Base-by-base conservation (phyloP, 2,329 filamentous ascomycete species). In the Didymella arachidicola region DNA sequence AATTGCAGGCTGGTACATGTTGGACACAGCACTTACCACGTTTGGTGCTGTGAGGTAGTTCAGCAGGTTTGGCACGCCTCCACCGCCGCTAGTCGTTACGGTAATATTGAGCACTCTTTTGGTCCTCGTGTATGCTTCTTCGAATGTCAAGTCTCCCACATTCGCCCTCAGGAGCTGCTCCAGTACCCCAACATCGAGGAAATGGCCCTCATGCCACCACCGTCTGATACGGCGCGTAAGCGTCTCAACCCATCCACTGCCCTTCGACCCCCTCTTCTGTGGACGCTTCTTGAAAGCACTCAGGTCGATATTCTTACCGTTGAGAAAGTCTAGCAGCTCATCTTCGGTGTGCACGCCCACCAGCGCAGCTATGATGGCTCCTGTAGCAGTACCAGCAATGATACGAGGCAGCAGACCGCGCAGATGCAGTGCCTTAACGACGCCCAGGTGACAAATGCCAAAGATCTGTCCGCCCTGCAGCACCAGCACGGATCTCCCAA, bases 21-120 rank as follows among this genome's bases (percentile, higher is more conserved):
- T 7, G 18, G 30, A 14, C 22, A 39, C 18, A 25, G 87, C 89
- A 87, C 89, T 65, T 84, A 93, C 90, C 69, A 97, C 93, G 72
- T 97, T 94, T 3, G 94, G 94, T 2, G 94, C 91, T 1, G 93
- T 97, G 49, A 97, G 83, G 72, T 97, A 95, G 76, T 97, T 98
- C 32, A 98, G 84, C 30, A 97, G 79, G 45, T 90, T 93, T 2
- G 93, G 93, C 1, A 94, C 87, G 32, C 91, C 92, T 14, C 87
- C 88, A 61, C 88, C 86, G 6, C 86, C 87, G 22, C 87, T 87
- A 1, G 90, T 91, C 0, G 91, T 90, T 22, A 97, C 89, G 0
- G 93, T 97, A 64, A 98, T 97, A 73, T 97, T 97, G 66, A 98
- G 80, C 3, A 96, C 88, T 49, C 92, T 84, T 72, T 95, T 95